Evolutionary conservation across 345 rosid species (phyloP), one percentile per base, ranked within the genome.

Genomic region (Hypericum perforatum): DNA sequence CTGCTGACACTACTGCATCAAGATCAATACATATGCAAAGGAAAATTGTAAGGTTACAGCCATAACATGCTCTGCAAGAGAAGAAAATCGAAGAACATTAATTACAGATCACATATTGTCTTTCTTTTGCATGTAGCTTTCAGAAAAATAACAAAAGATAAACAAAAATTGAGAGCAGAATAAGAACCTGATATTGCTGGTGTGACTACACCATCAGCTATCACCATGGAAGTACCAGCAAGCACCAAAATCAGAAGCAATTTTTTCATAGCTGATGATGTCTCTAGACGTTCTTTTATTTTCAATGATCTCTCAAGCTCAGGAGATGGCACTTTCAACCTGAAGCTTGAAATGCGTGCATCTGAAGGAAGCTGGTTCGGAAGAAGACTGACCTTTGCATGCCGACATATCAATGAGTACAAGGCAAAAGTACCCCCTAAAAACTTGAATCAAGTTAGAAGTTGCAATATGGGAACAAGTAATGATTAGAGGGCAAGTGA

Each of bases 401-500:
- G 67, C 9, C 57, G 60, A 56, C 67, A 63, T 8, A 63, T 22
- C 16, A 52, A 43, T 0, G 64, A 61, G 22, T 61, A 61, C 37
- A 61, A 58, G 16, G 64, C 58, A 63, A 63, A 63, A 36, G 67
- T 56, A 16, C 67, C 61, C 42, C 61, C 67, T 63, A 38, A 0
- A 56, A 9, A 22, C 5, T 36, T 5, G 39, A 11, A 14, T 39
- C 16, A 54, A 40, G 8, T 52, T 14, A 56, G 15, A 13, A 45
- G 16, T 8, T 38, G 36, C 32, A 22, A 22, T 22, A 22, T 22
- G 32, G 32, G 32, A 22, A 22, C 32, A 22, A 22, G 4, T 22
- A 22, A 22, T 22, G 32, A 22, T 22, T 22, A 22, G 32, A 22
- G 32, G 1, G 32, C 32, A 22, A 22, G 32, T 22, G 32, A 22